Percentiles rank a stretch among this genome's conserved stretches.
Conservation (phyloP, 805 yeast species). For the Lachancea thermotolerans region DNA sequence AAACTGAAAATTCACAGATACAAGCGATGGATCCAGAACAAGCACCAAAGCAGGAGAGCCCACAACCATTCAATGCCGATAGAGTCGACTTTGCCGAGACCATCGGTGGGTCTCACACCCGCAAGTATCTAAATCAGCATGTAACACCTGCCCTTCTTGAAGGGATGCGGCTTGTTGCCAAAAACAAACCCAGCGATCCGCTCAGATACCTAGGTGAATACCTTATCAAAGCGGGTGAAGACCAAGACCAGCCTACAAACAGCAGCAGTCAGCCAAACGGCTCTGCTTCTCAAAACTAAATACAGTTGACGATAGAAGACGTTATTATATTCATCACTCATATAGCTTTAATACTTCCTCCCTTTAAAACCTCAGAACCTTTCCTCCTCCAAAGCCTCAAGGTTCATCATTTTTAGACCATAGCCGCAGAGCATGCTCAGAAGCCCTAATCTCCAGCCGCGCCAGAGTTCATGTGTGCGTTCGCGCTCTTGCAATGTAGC, state of each 20-base stretch:
- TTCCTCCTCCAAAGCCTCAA: slow-evolving; percentile 36
- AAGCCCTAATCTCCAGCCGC: slow-evolving; percentile 90
- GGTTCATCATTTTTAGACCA: slow-evolving; percentile 59
- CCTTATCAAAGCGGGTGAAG: slow-evolving; percentile 36
- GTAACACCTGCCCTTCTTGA: slow-evolving; percentile 58
- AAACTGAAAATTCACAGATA: not conserved
- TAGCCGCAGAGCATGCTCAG: slow-evolving; percentile 76
- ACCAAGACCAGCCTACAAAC: no score
- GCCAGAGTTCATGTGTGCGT: slow-evolving; percentile 46
- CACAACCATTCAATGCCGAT: slow-evolving; percentile 6
- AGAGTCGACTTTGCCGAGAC: slow-evolving; percentile 38
- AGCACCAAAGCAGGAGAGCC: slow-evolving; percentile 5
- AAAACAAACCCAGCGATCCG: slow-evolving; percentile 49
- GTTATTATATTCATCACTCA: not conserved
- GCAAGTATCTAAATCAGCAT: slow-evolving; percentile 59
- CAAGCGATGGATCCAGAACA: slow-evolving; percentile 1
- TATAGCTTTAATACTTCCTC: not conserved
- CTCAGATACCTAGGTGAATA: slow-evolving; percentile 47
- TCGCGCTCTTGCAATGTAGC: slow-evolving; percentile 45
- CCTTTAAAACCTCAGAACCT: slow-evolving; percentile 30
- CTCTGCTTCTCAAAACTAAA: no score
- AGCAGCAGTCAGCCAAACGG: no score
- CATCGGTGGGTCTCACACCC: slow-evolving; percentile 65
- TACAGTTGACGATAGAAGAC: not conserved
- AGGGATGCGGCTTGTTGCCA: slow-evolving; percentile 53